Conservation (phyloP, 345 rosid species). For the Eucalyptus grandis region DNA sequence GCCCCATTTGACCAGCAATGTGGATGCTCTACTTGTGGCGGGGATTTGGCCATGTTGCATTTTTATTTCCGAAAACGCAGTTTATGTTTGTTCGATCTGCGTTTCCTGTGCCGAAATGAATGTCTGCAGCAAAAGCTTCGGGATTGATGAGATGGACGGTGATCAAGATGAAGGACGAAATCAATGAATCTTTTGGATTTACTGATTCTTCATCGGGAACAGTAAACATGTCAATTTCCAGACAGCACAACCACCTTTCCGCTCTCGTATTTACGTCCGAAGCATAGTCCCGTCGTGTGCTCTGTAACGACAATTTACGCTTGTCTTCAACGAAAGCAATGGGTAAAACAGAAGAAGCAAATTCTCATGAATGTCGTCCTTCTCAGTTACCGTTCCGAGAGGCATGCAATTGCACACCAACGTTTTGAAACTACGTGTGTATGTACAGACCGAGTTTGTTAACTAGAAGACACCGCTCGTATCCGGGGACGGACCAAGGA, state of each 20-base stretch:
- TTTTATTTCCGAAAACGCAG: background rate
- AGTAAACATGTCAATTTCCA: background rate
- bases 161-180: background rate
- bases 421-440: background rate
- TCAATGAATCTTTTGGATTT: background rate
- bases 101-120: background rate
- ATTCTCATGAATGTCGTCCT: background rate
- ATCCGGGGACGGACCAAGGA: background rate
- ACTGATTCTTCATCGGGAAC: background rate
- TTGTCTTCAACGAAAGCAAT: background rate
- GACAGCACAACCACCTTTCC: background rate
- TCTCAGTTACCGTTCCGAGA: background rate
- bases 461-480: background rate
- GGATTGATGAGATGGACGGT: background rate
- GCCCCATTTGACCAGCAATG: background rate
- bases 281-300: background rate
- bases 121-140: background rate
- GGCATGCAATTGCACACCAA: background rate
- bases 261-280: background rate
- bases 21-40: background rate
- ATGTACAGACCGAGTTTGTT: background rate
- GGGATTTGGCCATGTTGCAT: background rate
- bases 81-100: background rate
- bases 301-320: background rate
- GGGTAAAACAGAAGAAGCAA: background rate